Base-by-base conservation (phyloP, 139 green algal genomes). In the Volvox reticuliferus region DNA sequence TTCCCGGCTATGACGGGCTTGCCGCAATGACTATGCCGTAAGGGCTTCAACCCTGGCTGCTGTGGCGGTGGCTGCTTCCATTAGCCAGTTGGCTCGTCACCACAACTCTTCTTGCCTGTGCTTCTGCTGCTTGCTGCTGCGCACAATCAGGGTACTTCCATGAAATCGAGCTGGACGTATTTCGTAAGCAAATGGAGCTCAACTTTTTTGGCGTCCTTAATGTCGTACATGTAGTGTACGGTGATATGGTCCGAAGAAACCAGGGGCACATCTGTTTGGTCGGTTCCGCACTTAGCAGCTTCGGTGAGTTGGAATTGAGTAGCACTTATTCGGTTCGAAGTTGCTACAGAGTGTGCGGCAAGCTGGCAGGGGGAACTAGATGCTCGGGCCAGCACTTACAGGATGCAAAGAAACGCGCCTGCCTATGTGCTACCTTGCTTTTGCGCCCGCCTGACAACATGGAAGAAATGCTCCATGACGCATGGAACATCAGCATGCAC, bases 181-280 rank as follows among this genome's bases (percentile, higher is more conserved):
- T 97, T 88, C 73, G 95, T 33, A 71, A 65, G 16, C 93, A 91
- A 87, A 97, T 98, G 96, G 67, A 94, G 3, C 89, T 99, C 68
- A 98, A 99, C 88, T 99, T 98, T 92, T 87, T 98, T 33, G 97
- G 97, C 77, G 94, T 83, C 13, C 86, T 98, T 26, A 69, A 96
- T 79, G 92, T 90, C 21, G 81, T 95, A 12, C 95, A 97, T 68
- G 93, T 92, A 1, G 89, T 95, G 77, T 96, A 97, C 68, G 88
- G 93, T 5, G 86, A 89, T 79, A 98, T 99, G 97, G 73, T 98
- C 21, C 32, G 81, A 21, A 89, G 96, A 1, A 89, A 93, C 65
- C n/a, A 33, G 19, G 97, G 97, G 18, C 94, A 97, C 85, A 92
- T 98, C 32, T 88, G 94, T 32, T 35, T 98, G 32, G 77, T 98